Evolutionary conservation across 176 grass and related monocot genomes (phyloP).

Genomic region (Oryza longistaminata): DNA sequence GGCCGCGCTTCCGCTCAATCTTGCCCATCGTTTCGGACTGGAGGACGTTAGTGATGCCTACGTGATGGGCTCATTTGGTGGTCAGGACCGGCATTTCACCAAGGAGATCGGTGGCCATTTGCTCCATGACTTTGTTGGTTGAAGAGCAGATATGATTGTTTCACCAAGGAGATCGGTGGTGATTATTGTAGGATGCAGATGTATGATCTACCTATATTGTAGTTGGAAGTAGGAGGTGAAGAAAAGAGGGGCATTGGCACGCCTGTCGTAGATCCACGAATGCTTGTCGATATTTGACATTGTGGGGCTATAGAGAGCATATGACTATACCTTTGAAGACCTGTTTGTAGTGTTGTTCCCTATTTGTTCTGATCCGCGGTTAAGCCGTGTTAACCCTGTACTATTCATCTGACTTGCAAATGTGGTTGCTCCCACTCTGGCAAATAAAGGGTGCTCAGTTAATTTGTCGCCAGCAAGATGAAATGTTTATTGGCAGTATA

Average conservation of each 20-base stretch:
- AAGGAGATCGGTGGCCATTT: conserved; percentile 80
- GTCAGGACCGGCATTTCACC: conserved; percentile 70
- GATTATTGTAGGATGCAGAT: neutral
- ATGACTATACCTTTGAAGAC: conserved; percentile 41
- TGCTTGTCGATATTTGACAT: conserved; percentile 53
- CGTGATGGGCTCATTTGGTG: conserved; percentile 60
- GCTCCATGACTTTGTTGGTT: conserved; percentile 91
- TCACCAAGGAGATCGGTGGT: neutral
- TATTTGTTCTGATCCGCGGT: conserved; percentile 47
- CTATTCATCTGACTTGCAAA: conserved; percentile 30
- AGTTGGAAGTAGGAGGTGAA: conserved; percentile 41
- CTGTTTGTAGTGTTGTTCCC: conserved; percentile 24
- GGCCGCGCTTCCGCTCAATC: conserved; percentile 52
- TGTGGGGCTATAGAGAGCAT: conserved; percentile 36
- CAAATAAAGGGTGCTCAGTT: conserved; percentile 33
- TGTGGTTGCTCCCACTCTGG: neutral
- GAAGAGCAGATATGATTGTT: conserved; percentile 13
- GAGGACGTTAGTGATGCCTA: conserved; percentile 86
- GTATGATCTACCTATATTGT: conserved; percentile 36
- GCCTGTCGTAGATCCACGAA: conserved; percentile 45
- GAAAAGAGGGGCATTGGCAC: conserved; percentile 22
- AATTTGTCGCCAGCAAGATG: neutral
- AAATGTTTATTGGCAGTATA: neutral
- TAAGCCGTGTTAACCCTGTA: conserved; percentile 46
- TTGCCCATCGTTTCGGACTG: conserved; percentile 74